Conservation (phyloP, 2,329 filamentous ascomycete species). For the Xylaria digitata region DNA sequence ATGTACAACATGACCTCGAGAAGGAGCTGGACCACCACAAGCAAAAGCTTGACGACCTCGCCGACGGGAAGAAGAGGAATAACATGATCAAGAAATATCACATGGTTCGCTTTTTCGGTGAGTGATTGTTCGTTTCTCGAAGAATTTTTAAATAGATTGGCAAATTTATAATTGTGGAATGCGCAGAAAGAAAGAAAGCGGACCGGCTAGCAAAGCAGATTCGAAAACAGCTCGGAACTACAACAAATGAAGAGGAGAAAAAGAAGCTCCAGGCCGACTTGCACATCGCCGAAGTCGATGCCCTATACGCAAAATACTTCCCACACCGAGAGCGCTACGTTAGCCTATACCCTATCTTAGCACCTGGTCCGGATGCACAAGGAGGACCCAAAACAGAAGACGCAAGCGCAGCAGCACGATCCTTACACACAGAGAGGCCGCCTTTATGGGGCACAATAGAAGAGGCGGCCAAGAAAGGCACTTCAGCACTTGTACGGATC, state of each 20-base stretch:
- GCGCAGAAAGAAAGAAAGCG: conserved; percentile 77
- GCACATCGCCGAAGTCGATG: conserved; percentile 77
- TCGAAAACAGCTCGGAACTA: conserved; percentile 65
- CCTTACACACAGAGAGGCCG: conserved; percentile 60
- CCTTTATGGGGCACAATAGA: conserved; percentile 78
- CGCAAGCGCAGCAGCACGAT: conserved; percentile 56
- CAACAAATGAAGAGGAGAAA: conserved; percentile 63
- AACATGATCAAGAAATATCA: conserved; percentile 84
- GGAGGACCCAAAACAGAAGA: conserved; percentile 55
- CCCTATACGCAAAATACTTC: conserved; percentile 79
- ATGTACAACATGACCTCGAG: conserved; percentile 75
- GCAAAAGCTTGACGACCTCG: conserved; percentile 69
- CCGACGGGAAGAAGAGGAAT: conserved; percentile 70
- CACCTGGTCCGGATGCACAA: conserved; percentile 44
- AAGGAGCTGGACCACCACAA: conserved; percentile 75
- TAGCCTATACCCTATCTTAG: conserved; percentile 65
- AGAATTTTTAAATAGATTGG: neutral
- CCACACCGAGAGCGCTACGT: conserved; percentile 78
- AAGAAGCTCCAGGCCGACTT: conserved; percentile 65
- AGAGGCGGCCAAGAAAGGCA: conserved; percentile 62
- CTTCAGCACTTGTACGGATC: conserved; percentile 44
- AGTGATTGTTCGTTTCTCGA: conserved; percentile 37
- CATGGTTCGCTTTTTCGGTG: conserved; percentile 87
- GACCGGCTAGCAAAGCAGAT: conserved; percentile 73
- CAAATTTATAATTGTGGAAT: conserved; percentile 23